phyloP scores from a whole-genome alignment of 805 yeast genomes.

The Maudiozyma saulgeensis region DNA sequence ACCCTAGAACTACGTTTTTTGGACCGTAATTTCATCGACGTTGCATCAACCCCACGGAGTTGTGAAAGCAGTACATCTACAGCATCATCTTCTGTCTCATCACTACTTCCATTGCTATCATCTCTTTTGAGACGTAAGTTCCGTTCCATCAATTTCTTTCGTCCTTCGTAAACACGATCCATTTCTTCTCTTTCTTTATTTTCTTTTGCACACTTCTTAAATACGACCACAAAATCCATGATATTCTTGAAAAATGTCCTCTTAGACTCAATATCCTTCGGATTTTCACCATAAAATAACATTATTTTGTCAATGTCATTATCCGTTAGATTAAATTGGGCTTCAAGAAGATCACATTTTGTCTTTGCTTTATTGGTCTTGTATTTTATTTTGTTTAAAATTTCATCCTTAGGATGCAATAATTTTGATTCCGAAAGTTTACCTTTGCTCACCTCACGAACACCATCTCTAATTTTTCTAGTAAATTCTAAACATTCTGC shows the following conservation, averaged over 20 bases:
- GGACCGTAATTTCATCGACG: conserved; percentile 10
- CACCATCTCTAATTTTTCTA: conserved; percentile 41
- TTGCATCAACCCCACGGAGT: conserved; percentile 18
- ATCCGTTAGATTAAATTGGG: conserved; percentile 42
- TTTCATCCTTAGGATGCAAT: conserved; percentile 59
- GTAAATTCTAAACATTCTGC: conserved; percentile 49
- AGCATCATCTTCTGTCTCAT: conserved; percentile 10
- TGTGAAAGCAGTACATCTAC: conserved; percentile 21
- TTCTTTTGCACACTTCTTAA: conserved; percentile 54
- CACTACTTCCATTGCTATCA: conserved; percentile 1
- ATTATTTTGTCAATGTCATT: conserved; percentile 48
- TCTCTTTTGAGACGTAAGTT: not conserved
- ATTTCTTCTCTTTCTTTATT: conserved; percentile 63
- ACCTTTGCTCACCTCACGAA: conserved; percentile 49
- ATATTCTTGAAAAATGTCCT: conserved; percentile 56
- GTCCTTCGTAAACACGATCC: conserved; percentile 50
- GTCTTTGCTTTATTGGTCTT: conserved; percentile 46
- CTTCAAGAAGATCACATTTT: conserved; percentile 40
- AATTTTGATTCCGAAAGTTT: conserved; percentile 51
- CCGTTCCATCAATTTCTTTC: conserved; percentile 41
- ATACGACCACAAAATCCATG: conserved; percentile 48
- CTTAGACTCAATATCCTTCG: conserved; percentile 40
- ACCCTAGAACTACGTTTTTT: conserved; percentile 13
- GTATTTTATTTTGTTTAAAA: conserved; percentile 45
- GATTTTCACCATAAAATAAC: conserved; percentile 67